Percentiles rank a stretch among this genome's conserved stretches.
Conservation (phyloP, 106 monocot genomes). For the Platanthera zijinensis region DNA sequence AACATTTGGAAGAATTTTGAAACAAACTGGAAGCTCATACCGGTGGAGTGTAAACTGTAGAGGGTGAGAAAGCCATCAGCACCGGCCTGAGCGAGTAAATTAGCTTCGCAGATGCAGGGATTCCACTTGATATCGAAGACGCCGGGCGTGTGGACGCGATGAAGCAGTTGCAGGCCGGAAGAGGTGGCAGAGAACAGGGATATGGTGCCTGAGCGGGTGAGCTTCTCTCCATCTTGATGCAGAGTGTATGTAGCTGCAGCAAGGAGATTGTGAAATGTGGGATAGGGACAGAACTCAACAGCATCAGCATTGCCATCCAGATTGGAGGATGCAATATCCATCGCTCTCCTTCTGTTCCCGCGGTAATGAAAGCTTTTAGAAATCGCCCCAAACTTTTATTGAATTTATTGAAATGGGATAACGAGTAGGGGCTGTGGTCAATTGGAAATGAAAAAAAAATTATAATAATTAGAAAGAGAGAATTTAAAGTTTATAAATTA, state of each 20-base stretch:
- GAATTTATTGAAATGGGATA: neutral
- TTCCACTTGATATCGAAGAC: slow-evolving; percentile 72
- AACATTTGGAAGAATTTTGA: neutral
- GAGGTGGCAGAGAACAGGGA: slow-evolving; percentile 42
- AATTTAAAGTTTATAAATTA: too few relatives aligned
- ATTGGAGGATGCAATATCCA: slow-evolving; percentile 44
- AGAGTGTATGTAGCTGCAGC: slow-evolving; percentile 64
- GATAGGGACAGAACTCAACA: slow-evolving; percentile 65
- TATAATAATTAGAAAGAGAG: too few relatives aligned
- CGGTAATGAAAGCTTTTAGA: neutral
- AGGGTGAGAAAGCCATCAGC: slow-evolving; percentile 56
- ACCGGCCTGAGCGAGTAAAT: slow-evolving; percentile 68
- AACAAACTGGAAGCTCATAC: slow-evolving; percentile 3
- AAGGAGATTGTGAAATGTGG: slow-evolving; percentile 32
- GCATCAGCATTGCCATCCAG: slow-evolving; percentile 80
- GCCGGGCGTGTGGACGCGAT: slow-evolving; percentile 29
- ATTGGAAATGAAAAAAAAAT: neutral
- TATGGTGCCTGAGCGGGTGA: slow-evolving; percentile 41
- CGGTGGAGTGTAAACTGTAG: slow-evolving; percentile 18
- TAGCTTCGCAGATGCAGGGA: neutral
- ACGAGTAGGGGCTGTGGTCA: neutral
- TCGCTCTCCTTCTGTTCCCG: neutral
- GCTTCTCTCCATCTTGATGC: slow-evolving; percentile 26
- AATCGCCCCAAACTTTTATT: neutral
- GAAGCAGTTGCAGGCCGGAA: slow-evolving; percentile 26